Conservation (phyloP, 768 basidiomycete genomes). For the Tulasnella sp. region DNA sequence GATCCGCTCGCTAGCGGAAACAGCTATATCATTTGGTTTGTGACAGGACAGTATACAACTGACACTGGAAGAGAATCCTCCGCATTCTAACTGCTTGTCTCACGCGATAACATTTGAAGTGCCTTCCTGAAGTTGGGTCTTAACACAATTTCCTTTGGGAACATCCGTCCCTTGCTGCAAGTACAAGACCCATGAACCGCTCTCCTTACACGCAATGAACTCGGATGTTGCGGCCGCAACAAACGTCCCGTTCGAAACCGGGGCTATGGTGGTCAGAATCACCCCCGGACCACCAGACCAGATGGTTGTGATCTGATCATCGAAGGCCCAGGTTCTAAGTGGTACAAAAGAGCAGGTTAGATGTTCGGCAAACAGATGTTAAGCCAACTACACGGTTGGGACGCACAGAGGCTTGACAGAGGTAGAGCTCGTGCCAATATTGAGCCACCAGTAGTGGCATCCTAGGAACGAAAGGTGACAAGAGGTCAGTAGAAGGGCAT, state of each 20-base stretch:
- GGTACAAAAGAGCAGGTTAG: background rate
- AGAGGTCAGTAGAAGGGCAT: no score
- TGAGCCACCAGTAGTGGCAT: conserved; percentile 7
- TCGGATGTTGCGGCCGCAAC: background rate
- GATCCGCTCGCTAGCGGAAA: no score
- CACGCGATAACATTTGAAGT: no score
- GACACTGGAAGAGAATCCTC: no score
- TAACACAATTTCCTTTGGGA: background rate
- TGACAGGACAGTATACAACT: no score
- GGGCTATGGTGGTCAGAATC: background rate
- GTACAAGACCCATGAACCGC: background rate
- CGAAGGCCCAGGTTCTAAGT: background rate
- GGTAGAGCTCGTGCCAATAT: background rate
- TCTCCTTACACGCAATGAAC: background rate
- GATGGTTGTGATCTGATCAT: background rate
- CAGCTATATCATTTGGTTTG: no score
- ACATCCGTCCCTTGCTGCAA: background rate
- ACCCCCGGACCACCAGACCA: background rate
- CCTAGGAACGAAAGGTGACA: no score
- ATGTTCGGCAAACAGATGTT: background rate
- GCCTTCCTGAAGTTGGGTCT: background rate
- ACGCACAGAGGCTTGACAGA: conserved; percentile 3
- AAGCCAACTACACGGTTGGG: no score
- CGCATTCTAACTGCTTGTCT: no score
- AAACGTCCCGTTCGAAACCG: no score